Evolutionary conservation across 441 rosid genomes (phyloP).

Genomic region (Mallotus repandus): DNA sequence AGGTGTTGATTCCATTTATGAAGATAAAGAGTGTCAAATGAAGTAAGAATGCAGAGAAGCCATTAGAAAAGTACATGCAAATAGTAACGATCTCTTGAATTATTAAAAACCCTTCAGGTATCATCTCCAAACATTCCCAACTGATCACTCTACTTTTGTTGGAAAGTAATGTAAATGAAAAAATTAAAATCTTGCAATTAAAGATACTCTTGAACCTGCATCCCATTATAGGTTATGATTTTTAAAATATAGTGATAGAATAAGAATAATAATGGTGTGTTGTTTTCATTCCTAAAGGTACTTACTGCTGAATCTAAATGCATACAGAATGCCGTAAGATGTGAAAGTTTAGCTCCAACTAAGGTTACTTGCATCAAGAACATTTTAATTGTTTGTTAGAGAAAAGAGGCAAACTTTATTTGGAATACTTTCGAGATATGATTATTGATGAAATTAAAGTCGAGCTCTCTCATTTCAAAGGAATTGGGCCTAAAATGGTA

Average conservation of each 20-base stretch:
- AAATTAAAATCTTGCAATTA: no score
- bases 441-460: constrained; percentile 61
- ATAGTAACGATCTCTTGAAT: no score
- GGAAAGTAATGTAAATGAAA: no score
- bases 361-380: constrained; percentile 53
- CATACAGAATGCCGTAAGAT: constrained; percentile 70
- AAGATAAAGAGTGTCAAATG: no score
- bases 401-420: constrained; percentile 56
- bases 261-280: neutral
- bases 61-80: no score
- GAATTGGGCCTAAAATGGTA: constrained; percentile 91
- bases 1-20: no score
- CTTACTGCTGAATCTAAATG: constrained; percentile 56
- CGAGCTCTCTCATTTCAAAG: constrained; percentile 78
- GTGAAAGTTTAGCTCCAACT: constrained; percentile 86
- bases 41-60: no score
- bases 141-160: no score
- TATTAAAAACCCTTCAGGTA: no score
- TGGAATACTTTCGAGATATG: constrained; percentile 67
- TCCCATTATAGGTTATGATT: constrained; percentile 9
- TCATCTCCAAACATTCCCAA: no score
- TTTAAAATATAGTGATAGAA: no score
- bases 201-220: neutral
- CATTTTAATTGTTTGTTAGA: constrained; percentile 51
- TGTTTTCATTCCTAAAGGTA: constrained; percentile 44